Evolutionary conservation across 2,329 filamentous ascomycete genomes (phyloP), one percentile per base, ranked within the genome.

Genomic region (Tolypocladium ophioglossoides): DNA sequence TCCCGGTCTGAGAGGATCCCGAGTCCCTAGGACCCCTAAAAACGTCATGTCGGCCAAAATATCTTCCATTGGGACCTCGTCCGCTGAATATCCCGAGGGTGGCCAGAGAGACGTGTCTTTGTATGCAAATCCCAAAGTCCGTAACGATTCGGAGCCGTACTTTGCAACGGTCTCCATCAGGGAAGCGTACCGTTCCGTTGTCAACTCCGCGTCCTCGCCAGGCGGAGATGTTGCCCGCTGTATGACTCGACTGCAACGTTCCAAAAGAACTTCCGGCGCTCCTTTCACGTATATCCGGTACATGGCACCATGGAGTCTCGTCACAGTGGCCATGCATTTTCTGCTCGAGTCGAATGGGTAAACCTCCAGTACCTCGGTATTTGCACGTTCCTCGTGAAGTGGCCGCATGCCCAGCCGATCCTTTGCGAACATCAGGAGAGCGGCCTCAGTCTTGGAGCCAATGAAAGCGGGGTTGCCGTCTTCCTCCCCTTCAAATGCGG

Each of bases 41-140:
- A 90, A 86, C 2, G 79, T 83, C 81, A 94, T 87, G 46, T 83
- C 77, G 41, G 75, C 70, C 48, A 78, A 70, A 8, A 32, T n/a
- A 1, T 47, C 7, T n/a, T n/a, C 24, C 18, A 47, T 11, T 2
- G 41, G 41, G 8, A 32, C 27, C 41, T 47, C 41, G 10, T 47
- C 41, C 16, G 24, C 16, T 11, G 41, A n/a, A 47, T n/a, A 10
- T n/a, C 41, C 41, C 57, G 86, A 80, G 20, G 77, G 84, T n/a
- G 87, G 87, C 82, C 85, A 89, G 53, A 71, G 74, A 27, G 82
- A 76, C 56, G 87, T 89, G 59, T 92, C 88, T 47, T 80, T 79
- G 68, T 88, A 91, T 4, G 87, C 76, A 58, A 91, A 75, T 20
- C 80, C 86, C 54, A 91, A 89, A 0, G 86, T 90, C 52, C 88